Conservation (phyloP, 352 stramenopile genomes). For the Phytophthora fragariae region DNA sequence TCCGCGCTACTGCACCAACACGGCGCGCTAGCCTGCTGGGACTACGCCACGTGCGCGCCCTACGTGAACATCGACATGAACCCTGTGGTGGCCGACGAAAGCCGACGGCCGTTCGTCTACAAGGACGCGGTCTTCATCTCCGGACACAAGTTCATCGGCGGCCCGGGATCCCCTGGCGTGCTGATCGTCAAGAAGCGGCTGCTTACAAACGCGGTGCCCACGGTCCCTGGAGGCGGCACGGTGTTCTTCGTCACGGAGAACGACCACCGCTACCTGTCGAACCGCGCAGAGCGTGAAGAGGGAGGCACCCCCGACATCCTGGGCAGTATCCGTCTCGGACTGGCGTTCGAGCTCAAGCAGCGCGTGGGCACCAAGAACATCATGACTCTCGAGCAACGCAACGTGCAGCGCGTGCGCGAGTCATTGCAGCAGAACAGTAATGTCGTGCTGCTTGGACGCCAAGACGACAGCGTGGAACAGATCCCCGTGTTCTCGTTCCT, state of each 20-base stretch:
- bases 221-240: constrained; percentile 56
- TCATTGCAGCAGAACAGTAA: constrained; percentile 57
- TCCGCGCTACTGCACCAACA: constrained; percentile 93
- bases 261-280: constrained; percentile 83
- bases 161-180: constrained; percentile 92
- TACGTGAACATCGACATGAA: constrained; percentile 98
- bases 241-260: constrained; percentile 74
- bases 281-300: constrained; percentile 92
- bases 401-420: constrained; percentile 53
- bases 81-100: constrained; percentile 63
- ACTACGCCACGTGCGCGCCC: constrained; percentile 96
- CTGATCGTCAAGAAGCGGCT: constrained; percentile 96
- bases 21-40: constrained; percentile 94
- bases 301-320: constrained; percentile 97
- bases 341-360: constrained; percentile 95
- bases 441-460: constrained; percentile 91
- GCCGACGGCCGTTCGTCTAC: constrained; percentile 48
- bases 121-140: constrained; percentile 97
- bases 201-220: constrained; percentile 69
- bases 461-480: constrained; percentile 47
- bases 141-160: constrained; percentile 97
- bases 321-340: constrained; percentile 92
- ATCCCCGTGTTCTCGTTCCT: constrained; percentile 97
- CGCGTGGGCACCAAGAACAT: constrained; percentile 66
- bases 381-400: constrained; percentile 53